These are phyloP conservation scores for Dactylellina haptotyla DNA, from an alignment of 2,329 filamentous ascomycete species.

Conservation along the genomic window DNA sequence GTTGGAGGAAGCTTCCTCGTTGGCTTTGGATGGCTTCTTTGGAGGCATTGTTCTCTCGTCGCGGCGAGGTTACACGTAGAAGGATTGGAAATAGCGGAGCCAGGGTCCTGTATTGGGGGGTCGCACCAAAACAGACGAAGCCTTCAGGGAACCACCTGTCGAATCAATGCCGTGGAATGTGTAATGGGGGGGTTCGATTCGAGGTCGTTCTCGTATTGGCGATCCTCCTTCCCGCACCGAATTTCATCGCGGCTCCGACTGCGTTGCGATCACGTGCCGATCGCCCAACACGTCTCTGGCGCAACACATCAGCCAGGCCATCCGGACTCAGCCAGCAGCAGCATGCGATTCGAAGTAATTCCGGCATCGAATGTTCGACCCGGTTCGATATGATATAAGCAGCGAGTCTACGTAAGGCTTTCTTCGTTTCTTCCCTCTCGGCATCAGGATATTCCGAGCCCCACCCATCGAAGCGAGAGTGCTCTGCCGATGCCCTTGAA, in stretches of 20 bases:
- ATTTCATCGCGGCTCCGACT: too few species aligned
- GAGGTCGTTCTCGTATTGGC: too few species aligned
- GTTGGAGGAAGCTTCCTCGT: conserved; percentile 20
- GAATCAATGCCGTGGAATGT: too few species aligned
- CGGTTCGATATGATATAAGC: too few species aligned
- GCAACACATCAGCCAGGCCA: background rate
- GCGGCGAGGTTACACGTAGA: background rate
- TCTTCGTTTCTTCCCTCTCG: background rate
- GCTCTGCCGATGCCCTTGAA: background rate
- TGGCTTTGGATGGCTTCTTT: conserved; percentile 35
- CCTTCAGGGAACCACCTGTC: too few species aligned
- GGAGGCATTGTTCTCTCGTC: conserved; percentile 36
- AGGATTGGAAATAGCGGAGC: too few species aligned
- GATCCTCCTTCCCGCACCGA: too few species aligned
- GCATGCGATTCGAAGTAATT: background rate
- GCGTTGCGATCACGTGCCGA: background rate
- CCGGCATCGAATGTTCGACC: too few species aligned
- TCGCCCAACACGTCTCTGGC: background rate
- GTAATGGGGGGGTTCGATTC: too few species aligned
- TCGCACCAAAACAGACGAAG: too few species aligned
- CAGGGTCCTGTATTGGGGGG: too few species aligned
- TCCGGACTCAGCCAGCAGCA: background rate
- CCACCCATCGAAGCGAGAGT: background rate
- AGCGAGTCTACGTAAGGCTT: conserved; percentile 1
- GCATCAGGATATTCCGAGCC: background rate